Base-by-base conservation (phyloP, 164 flowering plant genomes). In the Piper longum region DNA sequence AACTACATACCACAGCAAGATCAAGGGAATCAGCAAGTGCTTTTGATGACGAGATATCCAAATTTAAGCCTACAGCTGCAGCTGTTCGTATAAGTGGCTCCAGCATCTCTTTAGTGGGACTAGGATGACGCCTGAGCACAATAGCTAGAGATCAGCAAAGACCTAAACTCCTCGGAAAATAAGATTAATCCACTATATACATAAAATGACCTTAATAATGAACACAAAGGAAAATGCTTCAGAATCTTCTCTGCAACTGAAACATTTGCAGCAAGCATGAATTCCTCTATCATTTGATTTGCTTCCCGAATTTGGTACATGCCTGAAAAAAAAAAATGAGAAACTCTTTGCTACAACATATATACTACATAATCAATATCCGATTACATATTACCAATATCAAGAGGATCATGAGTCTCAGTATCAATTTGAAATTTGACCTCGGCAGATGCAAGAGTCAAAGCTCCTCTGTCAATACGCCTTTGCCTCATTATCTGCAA, bases 211-310 rank as follows among this genome's bases (percentile, higher is more conserved):
- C 99, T 88, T 67, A 95, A 65, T 16, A 95, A 73, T 26, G 97
- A 88, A 71, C 84, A 87, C 11, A 54, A 19, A 41, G 97, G 83
- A 69, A 85, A 91, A 74, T 85, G 81, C 55, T 81, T 75, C 69
- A 87, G 82, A 60, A 91, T 88, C 69, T 88, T 81, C 72, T 83
- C 88, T 61, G 99, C 97, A 64, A 95, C 99, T 41, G 99, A 90
- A 70, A 95, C 79, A 85, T 95, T 95, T 67, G 99, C 99, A 60
- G 97, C 97, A 67, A 95, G 87, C 99, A 95, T 95, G 70, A 91
- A 95, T 80, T 95, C 99, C 80, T 95, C 99, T 65, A 95, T 85
- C 99, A 95, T 95, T 77, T 95, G 99, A 78, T 95, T 95, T 66
- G 99, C 96, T 75, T 95, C 99, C 64, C 96, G 82, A 72, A 95